Percentiles rank a stretch among this genome's conserved stretches.
Conservation (phyloP, 2,329 filamentous ascomycete genomes). For the Cordyceps fumosorosea region DNA sequence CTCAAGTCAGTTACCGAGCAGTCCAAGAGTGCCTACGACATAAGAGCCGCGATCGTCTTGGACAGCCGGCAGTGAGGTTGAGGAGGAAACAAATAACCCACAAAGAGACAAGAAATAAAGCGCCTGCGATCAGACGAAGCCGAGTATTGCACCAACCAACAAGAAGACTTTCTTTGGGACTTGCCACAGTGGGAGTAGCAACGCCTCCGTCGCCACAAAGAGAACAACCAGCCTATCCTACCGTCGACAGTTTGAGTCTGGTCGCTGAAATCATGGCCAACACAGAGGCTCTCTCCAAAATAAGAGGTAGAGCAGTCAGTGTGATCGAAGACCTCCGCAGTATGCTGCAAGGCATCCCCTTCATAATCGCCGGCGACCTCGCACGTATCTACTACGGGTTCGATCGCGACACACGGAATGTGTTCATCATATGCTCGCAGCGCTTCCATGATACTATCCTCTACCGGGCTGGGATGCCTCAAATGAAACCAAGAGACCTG, state of each 20-base stretch:
- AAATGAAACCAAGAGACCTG: no score
- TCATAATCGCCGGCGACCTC: slow-evolving; percentile 39
- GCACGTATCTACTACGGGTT: slow-evolving; percentile 41
- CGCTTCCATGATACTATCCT: slow-evolving; percentile 29
- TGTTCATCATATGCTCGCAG: slow-evolving; percentile 36
- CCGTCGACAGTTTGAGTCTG: not conserved
- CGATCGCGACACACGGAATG: slow-evolving; percentile 22
- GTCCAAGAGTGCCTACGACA: not conserved
- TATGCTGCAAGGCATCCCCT: slow-evolving; percentile 35
- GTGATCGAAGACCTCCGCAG: no score
- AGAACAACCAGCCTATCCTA: not conserved
- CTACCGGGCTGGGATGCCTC: no score
- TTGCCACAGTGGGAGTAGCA: not conserved
- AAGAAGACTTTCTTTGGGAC: not conserved
- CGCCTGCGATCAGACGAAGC: not conserved
- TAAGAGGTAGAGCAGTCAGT: no score
- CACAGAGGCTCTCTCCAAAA: slow-evolving; percentile 25
- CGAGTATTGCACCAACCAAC: not conserved
- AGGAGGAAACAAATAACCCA: not conserved
- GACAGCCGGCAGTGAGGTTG: no score
- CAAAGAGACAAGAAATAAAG: no score
- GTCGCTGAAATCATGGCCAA: not conserved
- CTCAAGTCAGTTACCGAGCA: no score
- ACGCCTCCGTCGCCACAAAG: not conserved
- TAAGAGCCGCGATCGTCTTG: not conserved